Percentiles rank a stretch among this genome's conserved stretches.
phyloP scores from a whole-genome alignment of 2,329 filamentous ascomycete genomes.

The Fonsecaea pedrosoi region DNA sequence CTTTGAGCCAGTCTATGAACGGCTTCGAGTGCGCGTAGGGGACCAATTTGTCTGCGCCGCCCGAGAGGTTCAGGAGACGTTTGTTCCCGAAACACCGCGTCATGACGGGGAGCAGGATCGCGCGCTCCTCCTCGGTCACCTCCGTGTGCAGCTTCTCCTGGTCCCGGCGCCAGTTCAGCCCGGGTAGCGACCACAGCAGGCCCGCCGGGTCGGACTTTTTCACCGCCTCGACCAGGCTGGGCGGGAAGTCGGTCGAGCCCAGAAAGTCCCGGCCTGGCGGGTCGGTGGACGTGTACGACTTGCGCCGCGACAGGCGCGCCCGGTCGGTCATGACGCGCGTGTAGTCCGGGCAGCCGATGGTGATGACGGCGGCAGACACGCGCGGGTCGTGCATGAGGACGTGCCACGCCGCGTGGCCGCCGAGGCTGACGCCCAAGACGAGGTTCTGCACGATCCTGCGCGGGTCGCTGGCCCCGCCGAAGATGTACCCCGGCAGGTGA shows the following conservation, averaged over 20 bases:
- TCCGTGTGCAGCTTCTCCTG: constrained; percentile 45
- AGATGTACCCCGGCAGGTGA: constrained; percentile 76
- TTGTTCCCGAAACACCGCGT: constrained; percentile 56
- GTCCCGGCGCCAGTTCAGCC: constrained; percentile 40
- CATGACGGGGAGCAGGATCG: constrained; percentile 52
- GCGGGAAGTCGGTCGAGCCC: constrained; percentile 79
- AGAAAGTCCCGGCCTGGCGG: constrained; percentile 69
- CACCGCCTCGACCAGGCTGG: constrained; percentile 68
- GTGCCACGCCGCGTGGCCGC: constrained; percentile 89
- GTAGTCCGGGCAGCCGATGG: constrained; percentile 92
- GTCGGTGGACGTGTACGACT: constrained; percentile 60
- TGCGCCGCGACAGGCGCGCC: constrained; percentile 73
- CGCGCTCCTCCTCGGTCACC: constrained; percentile 52
- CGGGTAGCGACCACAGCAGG: constrained; percentile 59
- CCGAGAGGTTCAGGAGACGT: constrained; percentile 60
- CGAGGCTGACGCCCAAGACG: constrained; percentile 81
- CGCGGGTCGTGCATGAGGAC: constrained; percentile 77
- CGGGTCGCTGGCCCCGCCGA: constrained; percentile 55
- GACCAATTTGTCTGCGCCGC: constrained; percentile 66
- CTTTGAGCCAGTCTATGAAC: constrained; percentile 64
- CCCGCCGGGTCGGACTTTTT: constrained; percentile 75
- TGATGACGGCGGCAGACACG: constrained; percentile 76
- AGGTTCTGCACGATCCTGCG: constrained; percentile 66
- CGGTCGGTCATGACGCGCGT: constrained; percentile 80
- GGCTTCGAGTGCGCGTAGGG: constrained; percentile 63